These are phyloP conservation scores for Pseudonectria buxi DNA, from an alignment of 2,329 filamentous ascomycete genomes.

Conservation along the genomic window DNA sequence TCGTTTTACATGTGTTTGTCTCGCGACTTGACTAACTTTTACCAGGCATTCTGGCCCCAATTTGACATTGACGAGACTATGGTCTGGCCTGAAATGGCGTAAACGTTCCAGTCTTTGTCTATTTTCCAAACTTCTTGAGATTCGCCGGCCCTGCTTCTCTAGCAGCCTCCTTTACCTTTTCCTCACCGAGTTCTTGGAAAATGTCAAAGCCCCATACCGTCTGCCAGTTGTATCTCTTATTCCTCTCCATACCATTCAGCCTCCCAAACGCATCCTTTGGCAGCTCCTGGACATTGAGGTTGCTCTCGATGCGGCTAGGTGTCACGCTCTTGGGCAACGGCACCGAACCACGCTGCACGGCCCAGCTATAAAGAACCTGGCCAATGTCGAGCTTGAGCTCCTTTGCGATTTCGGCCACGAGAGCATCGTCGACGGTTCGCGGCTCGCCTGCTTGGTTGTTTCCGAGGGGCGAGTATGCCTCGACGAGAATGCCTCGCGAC, in stretches of 20 bases:
- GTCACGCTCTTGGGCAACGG: constrained; percentile 64
- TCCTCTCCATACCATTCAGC: constrained; percentile 32
- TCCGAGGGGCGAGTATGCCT: constrained; percentile 59
- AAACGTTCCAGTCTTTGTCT: background rate
- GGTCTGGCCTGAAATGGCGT: no score
- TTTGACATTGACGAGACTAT: no score
- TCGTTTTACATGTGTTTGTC: no score
- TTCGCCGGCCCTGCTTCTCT: constrained; percentile 28
- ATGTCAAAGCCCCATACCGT: constrained; percentile 37
- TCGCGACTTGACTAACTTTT: no score
- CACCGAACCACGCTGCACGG: constrained; percentile 54
- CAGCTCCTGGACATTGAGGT: constrained; percentile 39
- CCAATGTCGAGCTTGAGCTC: constrained; percentile 33
- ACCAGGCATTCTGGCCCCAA: no score
- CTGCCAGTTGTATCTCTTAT: constrained; percentile 38
- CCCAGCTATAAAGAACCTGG: constrained; percentile 47
- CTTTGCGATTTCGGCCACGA: constrained; percentile 40
- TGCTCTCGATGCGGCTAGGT: constrained; percentile 57
- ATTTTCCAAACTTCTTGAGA: constrained; percentile 25
- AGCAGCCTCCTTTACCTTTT: constrained; percentile 27
- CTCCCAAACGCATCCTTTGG: constrained; percentile 29
- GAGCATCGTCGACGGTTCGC: constrained; percentile 41
- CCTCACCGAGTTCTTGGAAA: constrained; percentile 35
- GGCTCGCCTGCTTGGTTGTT: constrained; percentile 42
- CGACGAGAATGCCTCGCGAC: constrained; percentile 51